Evolutionary conservation across 148 eudicot species (phyloP), one percentile per base, ranked within the genome.

Genomic region (Rhododendron vialii): DNA sequence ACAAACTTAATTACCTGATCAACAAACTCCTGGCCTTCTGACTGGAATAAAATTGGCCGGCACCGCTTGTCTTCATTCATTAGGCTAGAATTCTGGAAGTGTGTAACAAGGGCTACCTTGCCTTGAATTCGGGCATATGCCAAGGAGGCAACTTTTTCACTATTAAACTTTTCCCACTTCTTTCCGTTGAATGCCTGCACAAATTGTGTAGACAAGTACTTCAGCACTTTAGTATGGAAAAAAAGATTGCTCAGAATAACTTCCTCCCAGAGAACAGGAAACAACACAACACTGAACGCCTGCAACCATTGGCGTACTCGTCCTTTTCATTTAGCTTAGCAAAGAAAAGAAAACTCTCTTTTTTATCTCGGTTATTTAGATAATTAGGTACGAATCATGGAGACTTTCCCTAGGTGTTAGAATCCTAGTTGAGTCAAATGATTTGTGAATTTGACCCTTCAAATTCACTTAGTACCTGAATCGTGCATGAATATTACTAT

Each of bases 111-210:
- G 67, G 94, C 92, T 48, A 55, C 71, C 85, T 92, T 91, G 38
- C 94, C 94, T 85, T 92, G 94, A 86, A 92, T 92, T 43, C 94
- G 86, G 45, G 91, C 94, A 88, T 89, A 92, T 33, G 94, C 93
- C 88, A 92, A 89, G 9, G 92, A 91, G 85, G 93, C 92, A 86
- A 92, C 92, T 80, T 92, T 92, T 88, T 92, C 94, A 84, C 94
- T 92, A 24, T 92, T 92, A 78, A 92, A 92, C 88, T 92, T 92
- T 75, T 92, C 94, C 94, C 94, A 92, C 88, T 86, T 92, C 86
- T 89, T 92, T 48, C 94, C 94, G 75, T 89, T 92, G 61, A 92
- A 91, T 77, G 88, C 94, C 94, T 92, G 85, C 79, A 84, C 26
- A 85, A 53, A 36, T 82, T 51, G 11, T 50, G 36, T 13, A 26